Conservation (phyloP, 2,329 filamentous ascomycete species). For the Trichoderma sp. region DNA sequence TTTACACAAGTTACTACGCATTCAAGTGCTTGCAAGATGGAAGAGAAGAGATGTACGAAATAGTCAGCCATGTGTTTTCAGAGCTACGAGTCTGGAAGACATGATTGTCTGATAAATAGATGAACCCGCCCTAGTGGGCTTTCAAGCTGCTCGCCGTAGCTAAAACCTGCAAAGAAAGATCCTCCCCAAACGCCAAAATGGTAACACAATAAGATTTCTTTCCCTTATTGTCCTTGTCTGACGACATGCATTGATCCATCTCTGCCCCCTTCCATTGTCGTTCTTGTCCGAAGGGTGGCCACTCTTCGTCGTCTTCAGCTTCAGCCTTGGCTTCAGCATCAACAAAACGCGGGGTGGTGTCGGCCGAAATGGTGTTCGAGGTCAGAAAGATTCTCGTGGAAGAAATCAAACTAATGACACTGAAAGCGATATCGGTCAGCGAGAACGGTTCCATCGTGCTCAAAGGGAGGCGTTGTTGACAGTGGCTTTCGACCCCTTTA, state of each 20-base stretch:
- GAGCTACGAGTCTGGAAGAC: background rate
- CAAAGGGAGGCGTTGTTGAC: background rate
- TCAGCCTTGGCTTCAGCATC: background rate
- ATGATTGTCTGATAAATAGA: background rate
- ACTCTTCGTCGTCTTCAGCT: background rate
- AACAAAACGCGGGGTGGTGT: background rate
- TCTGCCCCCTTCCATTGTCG: background rate
- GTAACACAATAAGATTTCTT: background rate
- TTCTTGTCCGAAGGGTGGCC: background rate
- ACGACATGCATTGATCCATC: background rate
- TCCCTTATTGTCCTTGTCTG: background rate
- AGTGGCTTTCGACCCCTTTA: background rate
- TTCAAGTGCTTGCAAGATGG: background rate
- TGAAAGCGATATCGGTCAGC: background rate
- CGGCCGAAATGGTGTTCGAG: background rate
- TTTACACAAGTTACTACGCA: background rate
- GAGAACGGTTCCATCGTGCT: background rate
- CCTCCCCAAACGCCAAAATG: background rate
- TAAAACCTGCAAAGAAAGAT: background rate
- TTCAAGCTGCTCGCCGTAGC: background rate
- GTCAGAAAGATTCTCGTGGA: background rate
- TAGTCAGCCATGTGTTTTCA: background rate
- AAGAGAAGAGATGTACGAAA: background rate
- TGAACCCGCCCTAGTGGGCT: background rate
- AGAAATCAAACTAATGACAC: background rate